These are phyloP conservation scores for Metschnikowia santaceciliae DNA, from an alignment of 805 yeast genomes.

Conservation along the genomic window DNA sequence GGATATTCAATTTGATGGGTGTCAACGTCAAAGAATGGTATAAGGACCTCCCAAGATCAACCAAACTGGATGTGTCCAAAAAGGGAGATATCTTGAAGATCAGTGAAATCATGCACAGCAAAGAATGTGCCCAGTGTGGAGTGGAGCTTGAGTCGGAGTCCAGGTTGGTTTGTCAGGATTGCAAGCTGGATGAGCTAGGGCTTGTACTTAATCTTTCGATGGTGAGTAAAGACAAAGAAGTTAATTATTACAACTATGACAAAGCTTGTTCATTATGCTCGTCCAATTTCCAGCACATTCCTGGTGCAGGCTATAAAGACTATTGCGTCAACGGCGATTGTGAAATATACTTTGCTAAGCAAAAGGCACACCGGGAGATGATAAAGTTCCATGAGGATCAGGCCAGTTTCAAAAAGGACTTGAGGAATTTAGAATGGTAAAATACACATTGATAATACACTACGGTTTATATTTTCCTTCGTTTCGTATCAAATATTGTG, in stretches of 20 bases:
- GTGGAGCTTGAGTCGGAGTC: slow-evolving; percentile 7
- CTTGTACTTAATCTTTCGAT: slow-evolving; percentile 30
- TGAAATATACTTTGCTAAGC: slow-evolving; percentile 52
- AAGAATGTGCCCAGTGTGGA: slow-evolving; percentile 13
- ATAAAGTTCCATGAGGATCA: neutral
- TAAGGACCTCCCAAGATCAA: slow-evolving; percentile 52
- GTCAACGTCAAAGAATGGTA: slow-evolving; percentile 80
- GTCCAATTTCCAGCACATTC: slow-evolving; percentile 13
- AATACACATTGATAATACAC: neutral
- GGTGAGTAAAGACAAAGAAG: slow-evolving; percentile 15
- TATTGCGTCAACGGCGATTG: slow-evolving; percentile 64
- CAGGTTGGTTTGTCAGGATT: slow-evolving; percentile 18
- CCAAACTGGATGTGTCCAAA: slow-evolving; percentile 8
- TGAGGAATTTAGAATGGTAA: neutral
- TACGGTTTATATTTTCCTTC: no score
- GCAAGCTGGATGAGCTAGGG: slow-evolving; percentile 29
- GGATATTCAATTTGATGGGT: slow-evolving; percentile 79
- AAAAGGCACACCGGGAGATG: slow-evolving; percentile 29
- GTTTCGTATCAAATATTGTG: neutral
- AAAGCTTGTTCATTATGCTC: slow-evolving; percentile 23
- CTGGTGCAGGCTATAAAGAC: slow-evolving; percentile 12
- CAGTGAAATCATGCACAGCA: slow-evolving; percentile 10
- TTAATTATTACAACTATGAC: slow-evolving; percentile 9
- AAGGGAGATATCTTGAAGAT: slow-evolving; percentile 11
- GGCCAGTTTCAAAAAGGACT: neutral